Conservation (phyloP, 768 basidiomycete species). For the Serendipita sp. region DNA sequence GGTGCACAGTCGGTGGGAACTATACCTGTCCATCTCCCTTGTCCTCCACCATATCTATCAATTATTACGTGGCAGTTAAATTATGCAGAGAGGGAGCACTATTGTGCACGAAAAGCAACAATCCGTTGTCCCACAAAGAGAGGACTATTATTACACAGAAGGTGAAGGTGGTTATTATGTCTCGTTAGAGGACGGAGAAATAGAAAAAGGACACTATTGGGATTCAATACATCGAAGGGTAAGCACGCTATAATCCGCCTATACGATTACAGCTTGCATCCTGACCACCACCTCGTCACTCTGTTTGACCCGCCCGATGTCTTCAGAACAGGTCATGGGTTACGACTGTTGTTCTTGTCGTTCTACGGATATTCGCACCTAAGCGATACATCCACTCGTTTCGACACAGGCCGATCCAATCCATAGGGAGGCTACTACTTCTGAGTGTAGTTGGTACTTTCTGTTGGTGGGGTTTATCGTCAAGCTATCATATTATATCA, state of each 20-base stretch:
- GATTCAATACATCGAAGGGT: neutral
- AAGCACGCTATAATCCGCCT: neutral
- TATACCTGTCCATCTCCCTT: neutral
- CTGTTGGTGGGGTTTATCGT: neutral
- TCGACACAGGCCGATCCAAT: slow-evolving; percentile 5
- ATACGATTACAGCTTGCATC: neutral
- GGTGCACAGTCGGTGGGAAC: neutral
- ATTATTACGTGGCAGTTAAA: neutral
- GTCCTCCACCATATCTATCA: neutral
- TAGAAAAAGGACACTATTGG: neutral
- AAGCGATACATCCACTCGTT: neutral
- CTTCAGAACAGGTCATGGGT: neutral
- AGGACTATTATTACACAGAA: no score
- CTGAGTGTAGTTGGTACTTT: neutral
- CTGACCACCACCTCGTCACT: no score
- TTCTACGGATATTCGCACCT: neutral
- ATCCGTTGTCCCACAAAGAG: no score
- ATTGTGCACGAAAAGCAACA: no score
- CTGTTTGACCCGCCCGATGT: neutral
- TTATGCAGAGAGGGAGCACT: neutral
- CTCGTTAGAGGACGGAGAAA: neutral
- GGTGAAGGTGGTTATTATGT: no score
- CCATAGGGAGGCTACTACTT: neutral
- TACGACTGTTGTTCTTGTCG: neutral
- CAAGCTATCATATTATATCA: neutral